Evolutionary conservation across 768 basidiomycete genomes (phyloP), one percentile per base, ranked within the genome.

Genomic region (Kwoniella dendrophila): DNA sequence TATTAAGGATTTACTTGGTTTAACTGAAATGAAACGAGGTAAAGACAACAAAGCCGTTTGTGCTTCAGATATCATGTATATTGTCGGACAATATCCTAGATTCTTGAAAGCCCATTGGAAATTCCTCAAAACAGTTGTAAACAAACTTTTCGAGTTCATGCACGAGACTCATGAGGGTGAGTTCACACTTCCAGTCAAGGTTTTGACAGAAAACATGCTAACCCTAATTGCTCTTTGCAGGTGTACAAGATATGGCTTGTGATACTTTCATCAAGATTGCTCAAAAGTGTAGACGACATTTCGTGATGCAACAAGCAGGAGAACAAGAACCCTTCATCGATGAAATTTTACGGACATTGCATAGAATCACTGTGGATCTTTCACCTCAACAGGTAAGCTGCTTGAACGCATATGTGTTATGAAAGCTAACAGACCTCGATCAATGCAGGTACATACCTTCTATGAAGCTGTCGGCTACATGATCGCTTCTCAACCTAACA

Each of bases 41-140:
- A 98, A 99, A 80, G 96, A 98, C 82, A 98, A 99, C 85, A 99
- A 99, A 78, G 96, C 96, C 3, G 93, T 98, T 66, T 95, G 98
- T 69, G 79, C 81, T 3, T 81, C 81, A 24, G 80, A 82, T 66
- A 82, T 81, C 77, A 82, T 81, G 81, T 99, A 99, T 79, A 99
- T 97, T 74, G 96, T 99, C 66, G 96, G 96, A 51, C 96, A 99
- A 81, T 99, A 99, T 76, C 96, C 96, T 45, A 88, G 96, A 34
- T 99, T 98, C 86, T 86, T 99, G 74, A 98, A 97, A 79, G 96
- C 96, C 18, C 96, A 99, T 79, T 99, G 96, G 96, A 99, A 98
- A 81, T 99, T 99, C 85, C 82, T 99, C 76, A 99, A 99, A 84
- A 98, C 96, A 1, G 96, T 99, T 56, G 95, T 99, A 66, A 99